phyloP scores from a whole-genome alignment of 129 eudicot species.

The Solidago caesia region DNA sequence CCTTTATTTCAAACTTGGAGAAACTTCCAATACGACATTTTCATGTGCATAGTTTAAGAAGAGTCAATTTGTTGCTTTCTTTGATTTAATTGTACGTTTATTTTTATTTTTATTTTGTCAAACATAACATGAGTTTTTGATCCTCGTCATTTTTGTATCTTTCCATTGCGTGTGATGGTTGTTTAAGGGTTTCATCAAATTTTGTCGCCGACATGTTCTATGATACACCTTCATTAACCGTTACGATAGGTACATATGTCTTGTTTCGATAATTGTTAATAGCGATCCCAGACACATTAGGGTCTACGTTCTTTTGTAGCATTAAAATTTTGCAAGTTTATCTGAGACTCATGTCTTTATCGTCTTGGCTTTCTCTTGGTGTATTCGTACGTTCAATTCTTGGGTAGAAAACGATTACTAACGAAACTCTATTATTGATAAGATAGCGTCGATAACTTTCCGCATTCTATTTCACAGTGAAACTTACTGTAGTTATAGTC shows the following conservation, averaged over 20 bases:
- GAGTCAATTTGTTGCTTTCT: slow-evolving; percentile 31
- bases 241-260: slow-evolving; percentile 5
- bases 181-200: neutral
- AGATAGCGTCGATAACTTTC: no score
- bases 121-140: slow-evolving; percentile 1
- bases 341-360: neutral
- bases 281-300: neutral
- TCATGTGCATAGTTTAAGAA: slow-evolving; percentile 29
- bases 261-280: neutral
- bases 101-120: slow-evolving; percentile 5
- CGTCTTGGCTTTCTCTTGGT: no score
- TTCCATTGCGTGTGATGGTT: slow-evolving; percentile 1
- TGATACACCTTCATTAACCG: neutral
- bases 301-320: neutral
- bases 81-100: slow-evolving; percentile 3
- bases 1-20: neutral
- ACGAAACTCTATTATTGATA: no score
- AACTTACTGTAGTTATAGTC: no score
- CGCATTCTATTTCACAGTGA: no score
- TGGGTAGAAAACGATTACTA: no score
- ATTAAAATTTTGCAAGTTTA: neutral
- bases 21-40: slow-evolving; percentile 12
- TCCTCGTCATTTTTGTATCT: slow-evolving; percentile 1
- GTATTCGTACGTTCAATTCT: no score
- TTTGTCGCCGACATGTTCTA: neutral